A percentile compares a stretch with the other conserved stretches of the same genome.
Evolutionary conservation across 2,329 filamentous ascomycete species (phyloP).

Genomic region (Arthrinium puccinioides): DNA sequence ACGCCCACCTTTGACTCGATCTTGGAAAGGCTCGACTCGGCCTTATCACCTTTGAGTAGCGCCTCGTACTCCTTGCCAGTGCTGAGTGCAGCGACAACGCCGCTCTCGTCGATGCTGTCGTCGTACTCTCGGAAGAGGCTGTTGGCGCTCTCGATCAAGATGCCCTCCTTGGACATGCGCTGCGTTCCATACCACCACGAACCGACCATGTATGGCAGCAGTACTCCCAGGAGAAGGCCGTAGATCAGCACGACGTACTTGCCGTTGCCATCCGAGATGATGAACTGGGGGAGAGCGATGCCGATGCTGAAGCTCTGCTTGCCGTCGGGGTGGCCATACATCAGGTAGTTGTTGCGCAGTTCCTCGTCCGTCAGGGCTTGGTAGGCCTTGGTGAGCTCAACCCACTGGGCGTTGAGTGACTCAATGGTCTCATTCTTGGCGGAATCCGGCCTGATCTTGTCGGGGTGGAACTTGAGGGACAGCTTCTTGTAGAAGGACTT

Average conservation of each 20-base stretch:
- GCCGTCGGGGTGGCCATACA: constrained; percentile 93
- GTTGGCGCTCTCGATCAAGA: constrained; percentile 88
- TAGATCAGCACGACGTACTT: constrained; percentile 94
- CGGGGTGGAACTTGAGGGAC: constrained; percentile 81
- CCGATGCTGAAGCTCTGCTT: constrained; percentile 98
- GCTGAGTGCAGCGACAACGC: constrained; percentile 74
- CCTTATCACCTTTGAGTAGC: constrained; percentile 68
- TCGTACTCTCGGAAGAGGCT: constrained; percentile 91
- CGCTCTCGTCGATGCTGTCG: constrained; percentile 73
- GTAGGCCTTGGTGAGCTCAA: constrained; percentile 95
- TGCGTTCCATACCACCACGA: constrained; percentile 99
- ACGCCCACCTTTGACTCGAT: constrained; percentile 75
- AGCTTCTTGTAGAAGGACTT: constrained; percentile 85
- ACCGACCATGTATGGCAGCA: constrained; percentile 88
- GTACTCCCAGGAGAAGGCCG: constrained; percentile 76
- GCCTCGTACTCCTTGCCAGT: constrained; percentile 79
- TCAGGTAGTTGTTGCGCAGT: constrained; percentile 90
- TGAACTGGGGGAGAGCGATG: constrained; percentile 88
- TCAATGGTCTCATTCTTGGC: constrained; percentile 86
- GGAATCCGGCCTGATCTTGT: constrained; percentile 80
- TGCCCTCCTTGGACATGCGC: constrained; percentile 84
- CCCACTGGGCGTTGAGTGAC: constrained; percentile 77
- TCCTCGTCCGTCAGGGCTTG: constrained; percentile 97
- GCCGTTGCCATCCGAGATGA: constrained; percentile 86
- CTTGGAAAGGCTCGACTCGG: constrained; percentile 73